Evolutionary conservation across 2,329 filamentous ascomycete genomes (phyloP), one percentile per base, ranked within the genome.

Genomic region (Colletotrichum shisoi): DNA sequence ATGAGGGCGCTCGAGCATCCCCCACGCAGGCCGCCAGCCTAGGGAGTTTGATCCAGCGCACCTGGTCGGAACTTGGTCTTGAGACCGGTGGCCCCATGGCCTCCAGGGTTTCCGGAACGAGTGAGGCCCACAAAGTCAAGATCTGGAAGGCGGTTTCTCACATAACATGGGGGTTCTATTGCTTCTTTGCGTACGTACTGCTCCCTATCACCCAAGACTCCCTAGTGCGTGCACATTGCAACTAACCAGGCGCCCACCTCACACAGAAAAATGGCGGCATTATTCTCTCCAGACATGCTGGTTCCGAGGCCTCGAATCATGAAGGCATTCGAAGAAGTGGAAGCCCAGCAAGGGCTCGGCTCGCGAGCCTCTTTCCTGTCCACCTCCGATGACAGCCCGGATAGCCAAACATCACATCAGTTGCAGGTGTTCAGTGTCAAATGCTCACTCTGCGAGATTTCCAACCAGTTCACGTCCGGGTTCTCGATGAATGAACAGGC

Each of bases 81-180:
- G 51, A 39, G 2, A 27, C 4, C 8, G 39, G 46, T 21, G 39
- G 39, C 8, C 24, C 45, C 7, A 37, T 19, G 2, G 13, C 45
- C 5, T 60, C 42, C 6, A 19, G 9, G 4, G 13, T 12, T 13
- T 51, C 58, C 7, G 46, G 31, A 9, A 39, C 27, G 13, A 21
- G 39, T 3, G 3, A 15, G 3, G 5, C 21, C 9, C 12, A 37
- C 9, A 45, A 57, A 15, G n/a, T 13, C 12, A 52, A 49, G 15
- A 48, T 56, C 12, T 44, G 60, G 12, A 63, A 70, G 52, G 71
- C 70, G 1, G 6, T 69, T 6, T 67, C 67, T 3, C 62, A 52
- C 3, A 70, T 72, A 4, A 24, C 66, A 5, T 73, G 71, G 70
- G 73, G 72, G 2, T 66, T 74, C 8, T 73, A 72, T 31, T 69